Evolutionary conservation across 257 asterid species (phyloP).

Genomic region (Knoxia roxburghii): DNA sequence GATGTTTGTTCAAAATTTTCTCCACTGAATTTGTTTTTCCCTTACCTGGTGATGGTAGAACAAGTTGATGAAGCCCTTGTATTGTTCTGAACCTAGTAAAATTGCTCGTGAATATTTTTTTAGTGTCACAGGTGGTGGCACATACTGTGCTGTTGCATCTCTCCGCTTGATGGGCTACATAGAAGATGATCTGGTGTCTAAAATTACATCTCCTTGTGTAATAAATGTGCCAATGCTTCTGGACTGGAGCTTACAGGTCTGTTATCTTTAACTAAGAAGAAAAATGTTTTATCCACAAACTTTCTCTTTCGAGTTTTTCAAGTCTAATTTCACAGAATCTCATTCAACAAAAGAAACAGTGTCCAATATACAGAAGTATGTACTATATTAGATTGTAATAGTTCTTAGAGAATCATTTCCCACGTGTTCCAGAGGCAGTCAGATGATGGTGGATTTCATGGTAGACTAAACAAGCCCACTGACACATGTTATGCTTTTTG

Average conservation of each 20-base stretch:
- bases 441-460: slow-evolving; percentile 83
- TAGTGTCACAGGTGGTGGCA: slow-evolving; percentile 98
- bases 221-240: slow-evolving; percentile 67
- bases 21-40: neutral
- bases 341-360: neutral
- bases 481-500: slow-evolving; percentile 98
- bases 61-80: neutral
- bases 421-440: slow-evolving; percentile 72
- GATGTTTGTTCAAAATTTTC: neutral
- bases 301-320: neutral
- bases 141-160: slow-evolving; percentile 96
- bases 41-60: neutral
- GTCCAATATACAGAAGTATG: neutral
- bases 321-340: neutral
- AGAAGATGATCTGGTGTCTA: slow-evolving; percentile 51
- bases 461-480: slow-evolving; percentile 77
- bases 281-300: slow-evolving; percentile 1
- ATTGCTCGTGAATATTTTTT: slow-evolving; percentile 51
- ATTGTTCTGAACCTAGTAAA: neutral
- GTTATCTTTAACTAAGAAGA: neutral
- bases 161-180: slow-evolving; percentile 88
- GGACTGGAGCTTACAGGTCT: slow-evolving; percentile 89
- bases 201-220: slow-evolving; percentile 32
- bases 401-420: slow-evolving; percentile 6
- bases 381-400: neutral